Conservation (phyloP, 805 yeast genomes). For the Helenozyma baotianmanensis region DNA sequence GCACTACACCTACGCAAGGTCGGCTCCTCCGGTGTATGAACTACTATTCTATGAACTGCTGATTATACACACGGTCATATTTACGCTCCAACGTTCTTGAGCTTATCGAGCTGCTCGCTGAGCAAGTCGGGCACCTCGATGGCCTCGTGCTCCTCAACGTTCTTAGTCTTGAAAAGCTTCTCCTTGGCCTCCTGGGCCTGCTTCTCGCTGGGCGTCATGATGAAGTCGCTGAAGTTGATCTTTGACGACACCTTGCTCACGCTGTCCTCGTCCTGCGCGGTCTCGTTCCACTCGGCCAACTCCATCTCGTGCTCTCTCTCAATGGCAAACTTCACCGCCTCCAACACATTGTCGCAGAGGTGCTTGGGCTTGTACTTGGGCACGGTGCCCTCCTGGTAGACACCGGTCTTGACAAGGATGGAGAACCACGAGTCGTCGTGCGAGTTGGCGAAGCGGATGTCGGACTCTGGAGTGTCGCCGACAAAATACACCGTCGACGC, state of each 20-base stretch:
- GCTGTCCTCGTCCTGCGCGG: constrained; percentile 29
- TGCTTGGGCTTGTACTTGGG: constrained; percentile 80
- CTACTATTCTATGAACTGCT: too few relatives aligned
- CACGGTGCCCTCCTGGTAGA: constrained; percentile 71
- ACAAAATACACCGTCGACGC: constrained; percentile 85
- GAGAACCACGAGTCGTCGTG: constrained; percentile 84
- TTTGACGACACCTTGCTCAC: constrained; percentile 23
- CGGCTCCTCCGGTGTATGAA: too few relatives aligned
- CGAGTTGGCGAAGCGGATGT: constrained; percentile 80
- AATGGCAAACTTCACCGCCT: constrained; percentile 78
- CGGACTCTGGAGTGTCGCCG: constrained; percentile 89
- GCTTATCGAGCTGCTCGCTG: constrained; percentile 37
- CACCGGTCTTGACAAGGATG: constrained; percentile 82
- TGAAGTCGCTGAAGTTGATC: constrained; percentile 41
- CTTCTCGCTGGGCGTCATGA: constrained; percentile 40
- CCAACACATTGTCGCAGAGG: constrained; percentile 67
- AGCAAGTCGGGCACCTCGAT: constrained; percentile 48
- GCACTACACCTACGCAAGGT: too few relatives aligned
- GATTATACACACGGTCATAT: too few relatives aligned
- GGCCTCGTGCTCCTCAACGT: constrained; percentile 37
- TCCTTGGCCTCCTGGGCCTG: constrained; percentile 15
- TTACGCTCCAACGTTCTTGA: constrained; percentile 26
- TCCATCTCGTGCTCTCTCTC: constrained; percentile 75
- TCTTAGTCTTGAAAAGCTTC: constrained; percentile 9
- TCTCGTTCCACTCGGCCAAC: constrained; percentile 67